Evolutionary conservation across 2,329 filamentous ascomycete genomes (phyloP), one percentile per base, ranked within the genome.

Genomic region (Penicillium sumatraense): DNA sequence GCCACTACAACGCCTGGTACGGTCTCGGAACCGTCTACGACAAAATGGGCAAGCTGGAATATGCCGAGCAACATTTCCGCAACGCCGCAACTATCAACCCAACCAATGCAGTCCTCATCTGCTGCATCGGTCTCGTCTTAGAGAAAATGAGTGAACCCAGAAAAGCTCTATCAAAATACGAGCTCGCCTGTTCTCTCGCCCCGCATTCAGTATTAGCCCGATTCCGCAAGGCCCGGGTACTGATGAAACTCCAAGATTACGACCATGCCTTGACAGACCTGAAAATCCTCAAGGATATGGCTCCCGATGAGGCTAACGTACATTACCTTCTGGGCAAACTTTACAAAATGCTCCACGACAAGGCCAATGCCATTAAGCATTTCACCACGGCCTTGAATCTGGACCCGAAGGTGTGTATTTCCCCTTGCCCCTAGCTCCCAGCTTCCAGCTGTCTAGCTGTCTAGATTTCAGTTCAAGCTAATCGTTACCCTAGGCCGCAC

Each of bases 1-100:
- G 93, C 18, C 93, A 97, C 71, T 99, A 98, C 79, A 96, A 97
- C 70, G 95, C 93, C n/a, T 98, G 96, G 85, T 99, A 98, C 72
- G 95, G 95, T 18, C 74, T 88, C n/a, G 86, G 84, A 7, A 82
- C 78, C 31, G 92, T 96, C 1, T 95, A 93, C 67, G 91, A 96
- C 73, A 93, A 93, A 69, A 85, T 96, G 66, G 93, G 92, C 68
- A 93, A 91, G 72, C 93, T 91, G 65, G 91, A 96, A 58, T 91
- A 95, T 71, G 93, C 95, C 2, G 90, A 96, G 68, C 87, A 88
- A 54, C 93, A 99, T 77, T 99, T 96, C 79, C 86, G 91, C 56
- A 89, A 91, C 18, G 95, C 95, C 1, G 88, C 91, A 11, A 81
- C 83, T 38, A 96, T 99, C 75, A 98, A 99, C 67, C 92, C 93